These are phyloP conservation scores for Mycena sp. DNA, from an alignment of 1,284 basidiomycete species.

Conservation along the genomic window DNA sequence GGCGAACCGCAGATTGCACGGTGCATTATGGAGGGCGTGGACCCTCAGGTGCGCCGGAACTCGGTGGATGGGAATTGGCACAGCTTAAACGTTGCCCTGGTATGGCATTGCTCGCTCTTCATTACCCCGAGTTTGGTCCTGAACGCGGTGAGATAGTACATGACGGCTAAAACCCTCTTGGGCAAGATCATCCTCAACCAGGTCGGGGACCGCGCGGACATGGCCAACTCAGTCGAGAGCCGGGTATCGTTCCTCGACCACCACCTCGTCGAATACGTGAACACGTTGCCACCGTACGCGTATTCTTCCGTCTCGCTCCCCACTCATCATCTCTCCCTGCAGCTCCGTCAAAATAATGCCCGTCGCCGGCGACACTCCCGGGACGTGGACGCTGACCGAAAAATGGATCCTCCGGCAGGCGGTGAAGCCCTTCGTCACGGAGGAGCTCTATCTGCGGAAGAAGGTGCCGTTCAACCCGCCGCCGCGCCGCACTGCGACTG, in stretches of 20 bases:
- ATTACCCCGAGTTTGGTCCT: neutral
- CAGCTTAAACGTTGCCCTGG: conserved; percentile 6
- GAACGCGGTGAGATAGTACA: neutral
- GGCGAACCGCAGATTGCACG: neutral
- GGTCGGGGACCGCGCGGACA: conserved; percentile 1
- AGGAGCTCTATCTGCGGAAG: neutral
- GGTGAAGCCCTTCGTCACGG: conserved; percentile 11
- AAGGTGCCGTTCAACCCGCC: conserved; percentile 19
- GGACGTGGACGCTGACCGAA: neutral
- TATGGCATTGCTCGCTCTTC: neutral
- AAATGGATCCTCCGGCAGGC: conserved; percentile 20
- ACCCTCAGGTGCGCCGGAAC: neutral
- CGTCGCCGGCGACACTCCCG: neutral
- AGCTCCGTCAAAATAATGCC: conserved; percentile 10
- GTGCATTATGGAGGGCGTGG: neutral
- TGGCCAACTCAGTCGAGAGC: too few species aligned
- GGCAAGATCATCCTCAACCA: neutral
- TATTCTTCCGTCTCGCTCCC: neutral
- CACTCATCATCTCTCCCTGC: neutral
- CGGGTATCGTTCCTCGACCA: too few species aligned
- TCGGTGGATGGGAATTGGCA: neutral
- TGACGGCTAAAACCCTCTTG: conserved; percentile 3
- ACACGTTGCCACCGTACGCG: too few species aligned
- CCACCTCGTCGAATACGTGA: too few species aligned
- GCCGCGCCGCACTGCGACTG: neutral